These are phyloP conservation scores for Cyclanthera cordifolia DNA, from an alignment of 306 rosid species.

Conservation along the genomic window DNA sequence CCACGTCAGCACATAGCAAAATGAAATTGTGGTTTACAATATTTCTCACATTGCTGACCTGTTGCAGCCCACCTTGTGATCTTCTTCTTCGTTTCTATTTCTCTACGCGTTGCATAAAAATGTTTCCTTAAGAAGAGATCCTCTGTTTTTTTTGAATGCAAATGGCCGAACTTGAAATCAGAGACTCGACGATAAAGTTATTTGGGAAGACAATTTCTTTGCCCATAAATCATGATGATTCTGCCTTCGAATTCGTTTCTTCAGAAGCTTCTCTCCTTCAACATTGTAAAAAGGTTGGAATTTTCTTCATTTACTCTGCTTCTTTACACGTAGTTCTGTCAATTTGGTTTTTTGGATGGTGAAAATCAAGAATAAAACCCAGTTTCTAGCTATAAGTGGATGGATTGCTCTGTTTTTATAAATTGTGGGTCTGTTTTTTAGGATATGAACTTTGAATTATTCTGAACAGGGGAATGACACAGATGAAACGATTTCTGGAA, in stretches of 20 bases:
- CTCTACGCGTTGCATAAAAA: too few species aligned
- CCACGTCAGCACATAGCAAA: too few species aligned
- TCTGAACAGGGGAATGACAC: conserved; percentile 33
- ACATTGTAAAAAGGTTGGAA: conserved; percentile 33
- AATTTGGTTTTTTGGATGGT: not conserved
- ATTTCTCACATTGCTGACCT: too few species aligned
- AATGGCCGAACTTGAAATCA: conserved; percentile 46
- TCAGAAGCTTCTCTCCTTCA: conserved; percentile 23
- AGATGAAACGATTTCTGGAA: conserved; percentile 28
- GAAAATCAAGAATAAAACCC: not conserved
- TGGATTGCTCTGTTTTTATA: not conserved
- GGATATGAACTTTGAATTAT: not conserved
- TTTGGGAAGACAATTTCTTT: conserved; percentile 51
- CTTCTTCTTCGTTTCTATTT: too few species aligned
- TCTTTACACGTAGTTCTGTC: not conserved
- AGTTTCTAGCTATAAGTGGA: not conserved
- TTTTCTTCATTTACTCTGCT: not conserved
- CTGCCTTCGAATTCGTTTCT: conserved; percentile 9
- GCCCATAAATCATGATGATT: not conserved
- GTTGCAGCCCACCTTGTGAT: too few species aligned
- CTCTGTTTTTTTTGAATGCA: not conserved
- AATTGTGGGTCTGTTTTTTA: too few species aligned
- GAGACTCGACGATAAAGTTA: conserved; percentile 52
- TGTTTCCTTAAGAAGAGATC: not conserved
- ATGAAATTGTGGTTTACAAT: too few species aligned